These are phyloP conservation scores for Debaryomyces maramus DNA, from an alignment of 805 yeast species.

Conservation along the genomic window DNA sequence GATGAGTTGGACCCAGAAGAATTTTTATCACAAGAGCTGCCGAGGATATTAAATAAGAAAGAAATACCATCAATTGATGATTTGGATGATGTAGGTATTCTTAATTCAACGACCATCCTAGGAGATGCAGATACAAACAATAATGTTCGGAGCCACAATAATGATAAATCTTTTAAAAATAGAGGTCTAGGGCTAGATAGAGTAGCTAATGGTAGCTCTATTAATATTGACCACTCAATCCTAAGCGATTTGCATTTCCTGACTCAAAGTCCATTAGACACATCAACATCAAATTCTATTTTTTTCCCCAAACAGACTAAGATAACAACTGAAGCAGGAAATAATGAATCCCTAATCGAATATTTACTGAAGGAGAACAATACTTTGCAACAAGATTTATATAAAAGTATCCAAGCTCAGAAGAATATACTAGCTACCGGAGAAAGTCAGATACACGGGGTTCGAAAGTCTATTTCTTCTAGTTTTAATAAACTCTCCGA, in stretches of 20 bases:
- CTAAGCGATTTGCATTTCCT: background rate
- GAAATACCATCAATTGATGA: background rate
- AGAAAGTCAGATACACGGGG: conserved; percentile 27
- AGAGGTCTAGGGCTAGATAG: background rate
- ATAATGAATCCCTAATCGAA: conserved; percentile 8
- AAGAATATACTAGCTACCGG: conserved; percentile 30
- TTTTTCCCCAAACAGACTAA: background rate
- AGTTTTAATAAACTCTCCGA: conserved; percentile 41
- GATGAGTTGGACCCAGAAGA: conserved; percentile 26
- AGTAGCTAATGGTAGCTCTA: background rate
- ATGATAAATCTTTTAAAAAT: background rate
- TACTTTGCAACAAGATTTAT: conserved; percentile 18
- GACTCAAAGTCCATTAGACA: background rate
- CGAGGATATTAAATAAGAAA: conserved; percentile 1
- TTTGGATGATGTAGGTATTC: background rate
- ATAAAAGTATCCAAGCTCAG: conserved; percentile 25
- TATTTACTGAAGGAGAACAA: conserved; percentile 13
- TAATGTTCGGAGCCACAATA: background rate
- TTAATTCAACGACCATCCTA: conserved; percentile 2
- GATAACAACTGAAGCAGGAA: background rate
- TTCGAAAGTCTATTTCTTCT: conserved; percentile 27
- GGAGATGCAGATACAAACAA: background rate
- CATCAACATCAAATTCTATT: background rate
- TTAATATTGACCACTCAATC: background rate
- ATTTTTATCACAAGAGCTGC: conserved; percentile 19